Conservation (phyloP, 2,329 filamentous ascomycete species). For the Nemania bipapillata region DNA sequence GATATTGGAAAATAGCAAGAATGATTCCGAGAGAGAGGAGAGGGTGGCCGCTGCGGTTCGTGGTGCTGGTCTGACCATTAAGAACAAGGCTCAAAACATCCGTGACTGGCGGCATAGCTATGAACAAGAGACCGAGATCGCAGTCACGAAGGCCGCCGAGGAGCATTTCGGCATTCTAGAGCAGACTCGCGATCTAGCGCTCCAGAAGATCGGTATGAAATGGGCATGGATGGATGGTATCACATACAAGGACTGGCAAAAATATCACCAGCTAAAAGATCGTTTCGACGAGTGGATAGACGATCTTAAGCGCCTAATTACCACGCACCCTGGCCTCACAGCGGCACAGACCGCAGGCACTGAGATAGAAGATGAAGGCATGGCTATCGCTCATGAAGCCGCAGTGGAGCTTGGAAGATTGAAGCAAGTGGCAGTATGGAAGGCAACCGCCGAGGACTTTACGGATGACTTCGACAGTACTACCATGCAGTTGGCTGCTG, state of each 20-base stretch:
- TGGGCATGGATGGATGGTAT: slow-evolving; percentile 97
- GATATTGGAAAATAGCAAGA: slow-evolving; percentile 68
- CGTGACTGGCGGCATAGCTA: slow-evolving; percentile 80
- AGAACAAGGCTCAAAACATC: slow-evolving; percentile 79
- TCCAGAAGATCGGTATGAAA: slow-evolving; percentile 90
- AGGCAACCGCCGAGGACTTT: slow-evolving; percentile 77
- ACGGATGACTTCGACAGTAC: slow-evolving; percentile 82
- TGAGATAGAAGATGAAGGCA: slow-evolving; percentile 79
- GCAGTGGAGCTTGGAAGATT: slow-evolving; percentile 82
- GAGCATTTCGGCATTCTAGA: slow-evolving; percentile 85
- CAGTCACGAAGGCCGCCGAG: slow-evolving; percentile 78
- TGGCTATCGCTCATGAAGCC: slow-evolving; percentile 80
- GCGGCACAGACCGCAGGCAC: slow-evolving; percentile 74
- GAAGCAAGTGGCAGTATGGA: slow-evolving; percentile 86
- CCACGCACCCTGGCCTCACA: slow-evolving; percentile 75
- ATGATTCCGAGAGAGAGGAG: slow-evolving; percentile 57
- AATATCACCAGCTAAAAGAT: slow-evolving; percentile 87
- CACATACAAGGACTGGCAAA: slow-evolving; percentile 96
- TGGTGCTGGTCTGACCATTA: slow-evolving; percentile 75
- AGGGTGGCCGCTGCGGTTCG: slow-evolving; percentile 66
- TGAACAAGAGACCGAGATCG: slow-evolving; percentile 73
- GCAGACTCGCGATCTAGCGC: slow-evolving; percentile 81
- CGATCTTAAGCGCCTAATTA: slow-evolving; percentile 80
- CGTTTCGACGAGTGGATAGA: slow-evolving; percentile 86
- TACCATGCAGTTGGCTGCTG: slow-evolving; percentile 67